These are phyloP conservation scores for Halophytophthora batemanensis DNA, from an alignment of 352 stramenopile species.

Conservation along the genomic window DNA sequence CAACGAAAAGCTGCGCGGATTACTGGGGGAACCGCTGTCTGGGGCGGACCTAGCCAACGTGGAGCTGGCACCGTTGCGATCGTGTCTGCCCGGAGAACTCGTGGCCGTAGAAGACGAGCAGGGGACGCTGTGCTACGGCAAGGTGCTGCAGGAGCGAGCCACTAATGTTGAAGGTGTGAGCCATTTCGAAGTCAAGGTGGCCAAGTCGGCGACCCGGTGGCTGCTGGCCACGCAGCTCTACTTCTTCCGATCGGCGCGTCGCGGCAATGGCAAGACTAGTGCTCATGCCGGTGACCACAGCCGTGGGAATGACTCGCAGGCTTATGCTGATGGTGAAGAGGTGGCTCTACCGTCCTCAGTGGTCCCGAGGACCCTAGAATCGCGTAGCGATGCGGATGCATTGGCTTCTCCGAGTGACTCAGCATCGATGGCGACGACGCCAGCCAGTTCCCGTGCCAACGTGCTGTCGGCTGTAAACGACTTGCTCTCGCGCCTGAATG, in stretches of 20 bases:
- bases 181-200: constrained; percentile 62
- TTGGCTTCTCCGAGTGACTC: constrained; percentile 4
- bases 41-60: constrained; percentile 42
- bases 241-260: constrained; percentile 62
- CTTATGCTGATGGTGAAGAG: constrained; percentile 1
- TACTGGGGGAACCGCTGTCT: constrained; percentile 47
- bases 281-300: not conserved
- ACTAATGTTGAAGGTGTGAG: constrained; percentile 37
- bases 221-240: constrained; percentile 60
- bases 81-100: constrained; percentile 67
- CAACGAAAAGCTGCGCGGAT: constrained; percentile 62
- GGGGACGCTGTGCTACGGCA: constrained; percentile 53
- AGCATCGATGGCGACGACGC: not conserved
- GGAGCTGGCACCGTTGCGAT: constrained; percentile 60
- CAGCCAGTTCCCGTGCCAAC: constrained; percentile 32
- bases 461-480: constrained; percentile 80
- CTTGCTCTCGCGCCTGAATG: constrained; percentile 60
- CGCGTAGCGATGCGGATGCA: constrained; percentile 11
- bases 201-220: constrained; percentile 34
- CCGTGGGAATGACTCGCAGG: constrained; percentile 1
- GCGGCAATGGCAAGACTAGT: constrained; percentile 14
- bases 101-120: constrained; percentile 50
- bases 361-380: constrained; percentile 15
- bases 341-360: constrained; percentile 20
- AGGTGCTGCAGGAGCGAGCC: constrained; percentile 45